Conservation (phyloP, 805 yeast genomes). For the Teunomyces tritomae region DNA sequence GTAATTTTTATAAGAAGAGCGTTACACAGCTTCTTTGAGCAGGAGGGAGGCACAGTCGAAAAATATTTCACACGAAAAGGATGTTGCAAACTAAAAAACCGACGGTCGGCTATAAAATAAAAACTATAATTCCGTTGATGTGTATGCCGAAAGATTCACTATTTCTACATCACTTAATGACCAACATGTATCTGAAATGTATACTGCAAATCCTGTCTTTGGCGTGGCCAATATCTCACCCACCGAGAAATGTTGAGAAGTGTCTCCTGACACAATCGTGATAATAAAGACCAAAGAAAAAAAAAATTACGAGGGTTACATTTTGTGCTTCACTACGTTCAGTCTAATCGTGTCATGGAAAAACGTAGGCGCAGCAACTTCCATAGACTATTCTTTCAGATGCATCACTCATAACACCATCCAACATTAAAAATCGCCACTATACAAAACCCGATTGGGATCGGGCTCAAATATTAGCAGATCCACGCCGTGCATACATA, state of each 20-base stretch:
- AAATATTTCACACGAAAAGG: not conserved
- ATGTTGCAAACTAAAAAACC: not conserved
- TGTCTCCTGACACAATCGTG: not conserved
- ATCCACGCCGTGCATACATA: not conserved
- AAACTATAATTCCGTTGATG: not conserved
- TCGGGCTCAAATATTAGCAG: not conserved
- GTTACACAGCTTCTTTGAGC: not conserved
- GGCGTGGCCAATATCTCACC: not conserved
- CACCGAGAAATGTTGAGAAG: not conserved
- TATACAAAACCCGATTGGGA: not conserved
- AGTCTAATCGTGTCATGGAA: not conserved
- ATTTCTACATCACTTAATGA: no score
- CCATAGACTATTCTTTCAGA: no score
- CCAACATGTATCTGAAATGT: no score
- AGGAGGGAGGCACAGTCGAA: constrained; percentile 3
- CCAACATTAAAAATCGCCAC: no score
- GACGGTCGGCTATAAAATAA: not conserved
- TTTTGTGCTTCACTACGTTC: not conserved
- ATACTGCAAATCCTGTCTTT: not conserved
- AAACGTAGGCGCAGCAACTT: not conserved
- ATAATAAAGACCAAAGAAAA: not conserved
- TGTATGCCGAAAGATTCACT: no score
- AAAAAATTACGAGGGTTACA: not conserved
- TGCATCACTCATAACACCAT: no score
- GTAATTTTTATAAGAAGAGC: not conserved